phyloP scores from a whole-genome alignment of 805 yeast genomes.

The Starmerella apis region DNA sequence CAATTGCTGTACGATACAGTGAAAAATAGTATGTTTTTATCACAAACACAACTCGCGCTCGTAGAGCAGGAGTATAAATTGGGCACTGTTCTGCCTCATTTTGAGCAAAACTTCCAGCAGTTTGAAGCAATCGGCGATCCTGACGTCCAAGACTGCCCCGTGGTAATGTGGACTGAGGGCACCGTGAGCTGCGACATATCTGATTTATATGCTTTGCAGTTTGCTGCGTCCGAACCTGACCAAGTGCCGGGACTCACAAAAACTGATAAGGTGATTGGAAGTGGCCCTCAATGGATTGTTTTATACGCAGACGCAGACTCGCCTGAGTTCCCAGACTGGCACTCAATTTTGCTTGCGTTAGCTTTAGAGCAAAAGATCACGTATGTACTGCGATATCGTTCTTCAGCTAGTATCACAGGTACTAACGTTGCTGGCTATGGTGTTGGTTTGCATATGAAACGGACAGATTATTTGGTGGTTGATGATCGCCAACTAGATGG shows the following conservation, averaged over 20 bases:
- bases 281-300: slow-evolving; percentile 41
- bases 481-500: slow-evolving; percentile 43
- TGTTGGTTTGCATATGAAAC: slow-evolving; percentile 49
- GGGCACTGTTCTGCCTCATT: slow-evolving; percentile 47
- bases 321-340: slow-evolving; percentile 45
- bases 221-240: slow-evolving; percentile 22
- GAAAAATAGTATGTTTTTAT: slow-evolving; percentile 15
- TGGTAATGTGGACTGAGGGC: slow-evolving; percentile 47
- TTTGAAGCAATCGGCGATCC: slow-evolving; percentile 34
- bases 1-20: slow-evolving; percentile 24
- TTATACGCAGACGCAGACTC: slow-evolving; percentile 57
- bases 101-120: slow-evolving; percentile 52
- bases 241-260: slow-evolving; percentile 28
- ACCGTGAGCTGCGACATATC: slow-evolving; percentile 52
- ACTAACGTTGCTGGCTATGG: slow-evolving; percentile 47
- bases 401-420: slow-evolving; percentile 24
- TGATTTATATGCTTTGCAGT: slow-evolving; percentile 68
- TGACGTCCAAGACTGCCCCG: slow-evolving; percentile 30
- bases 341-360: slow-evolving; percentile 47
- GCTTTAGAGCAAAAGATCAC: slow-evolving; percentile 56
- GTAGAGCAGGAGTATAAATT: slow-evolving; percentile 40
- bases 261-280: slow-evolving; percentile 60
- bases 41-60: slow-evolving; percentile 13
- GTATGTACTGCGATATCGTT: slow-evolving; percentile 66
- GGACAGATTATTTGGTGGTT: slow-evolving; percentile 55